Conservation (phyloP, 2,329 filamentous ascomycete genomes). For the Neonectria magnoliae region DNA sequence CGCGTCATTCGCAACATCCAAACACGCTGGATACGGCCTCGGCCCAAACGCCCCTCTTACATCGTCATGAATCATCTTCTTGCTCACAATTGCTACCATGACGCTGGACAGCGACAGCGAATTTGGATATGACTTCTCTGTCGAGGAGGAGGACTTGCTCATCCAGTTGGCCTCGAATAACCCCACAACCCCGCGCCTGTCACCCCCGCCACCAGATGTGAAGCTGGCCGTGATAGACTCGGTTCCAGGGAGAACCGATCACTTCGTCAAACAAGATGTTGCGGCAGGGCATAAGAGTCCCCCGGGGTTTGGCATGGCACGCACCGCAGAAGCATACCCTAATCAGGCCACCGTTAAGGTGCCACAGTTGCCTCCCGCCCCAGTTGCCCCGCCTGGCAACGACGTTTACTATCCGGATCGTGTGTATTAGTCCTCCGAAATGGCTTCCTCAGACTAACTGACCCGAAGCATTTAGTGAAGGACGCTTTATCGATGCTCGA, state of each 20-base stretch:
- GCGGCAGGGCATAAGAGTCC: neutral
- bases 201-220: constrained; percentile 19
- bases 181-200: constrained; percentile 14
- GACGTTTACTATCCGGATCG: constrained; percentile 62
- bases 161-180: constrained; percentile 47
- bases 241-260: constrained; percentile 34
- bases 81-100: constrained; percentile 25
- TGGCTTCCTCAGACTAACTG: constrained; percentile 62
- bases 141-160: constrained; percentile 56
- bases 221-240: constrained; percentile 34
- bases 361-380: constrained; percentile 6
- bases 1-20: constrained; percentile 17
- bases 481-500: constrained; percentile 48
- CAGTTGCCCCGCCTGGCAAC: constrained; percentile 32
- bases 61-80: constrained; percentile 38
- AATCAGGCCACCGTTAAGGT: neutral
- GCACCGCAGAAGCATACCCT: constrained; percentile 5
- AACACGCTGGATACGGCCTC: constrained; percentile 14
- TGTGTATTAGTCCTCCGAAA: constrained; percentile 49
- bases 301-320: constrained; percentile 10
- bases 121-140: constrained; percentile 58
- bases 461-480: constrained; percentile 73
- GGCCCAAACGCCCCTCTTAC: constrained; percentile 6
- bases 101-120: constrained; percentile 52
- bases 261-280: constrained; percentile 20